phyloP scores from a whole-genome alignment of 352 stramenopile genomes.

The Phytopythium sindhum region DNA sequence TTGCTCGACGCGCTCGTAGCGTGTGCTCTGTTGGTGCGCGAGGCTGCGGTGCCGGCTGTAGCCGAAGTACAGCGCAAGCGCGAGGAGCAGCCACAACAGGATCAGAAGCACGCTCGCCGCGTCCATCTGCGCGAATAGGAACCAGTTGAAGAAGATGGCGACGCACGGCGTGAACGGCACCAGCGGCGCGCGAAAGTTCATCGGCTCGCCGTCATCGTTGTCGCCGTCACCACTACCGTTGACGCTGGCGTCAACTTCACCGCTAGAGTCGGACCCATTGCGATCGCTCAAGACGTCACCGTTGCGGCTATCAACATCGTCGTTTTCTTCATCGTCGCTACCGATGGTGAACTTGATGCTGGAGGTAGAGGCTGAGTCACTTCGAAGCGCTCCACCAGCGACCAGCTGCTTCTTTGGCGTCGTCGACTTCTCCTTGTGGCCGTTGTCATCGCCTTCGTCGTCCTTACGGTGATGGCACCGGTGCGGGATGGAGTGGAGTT shows the following conservation, averaged over 20 bases:
- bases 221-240: constrained; percentile 19
- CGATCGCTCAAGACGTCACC: neutral
- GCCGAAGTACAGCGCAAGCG: constrained; percentile 56
- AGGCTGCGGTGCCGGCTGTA: constrained; percentile 77
- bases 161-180: constrained; percentile 78
- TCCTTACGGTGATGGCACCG: neutral
- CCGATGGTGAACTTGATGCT: constrained; percentile 5
- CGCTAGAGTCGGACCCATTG: neutral
- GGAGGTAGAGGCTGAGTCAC: neutral
- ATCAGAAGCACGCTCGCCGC: constrained; percentile 59
- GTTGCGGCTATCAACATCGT: neutral
- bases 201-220: constrained; percentile 25
- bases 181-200: constrained; percentile 60
- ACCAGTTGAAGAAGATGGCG: constrained; percentile 89
- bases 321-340: constrained; percentile 5
- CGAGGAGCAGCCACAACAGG: constrained; percentile 61
- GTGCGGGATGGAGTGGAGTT: neutral
- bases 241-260: neutral
- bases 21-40: constrained; percentile 52
- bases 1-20: constrained; percentile 47
- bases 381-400: neutral
- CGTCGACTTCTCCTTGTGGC: neutral
- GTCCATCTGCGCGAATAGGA: constrained; percentile 82
- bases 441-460: neutral
- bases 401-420: constrained; percentile 4